Evolutionary conservation across 176 grass and related monocot species (phyloP).

Genomic region (Cymbopogon citratus): DNA sequence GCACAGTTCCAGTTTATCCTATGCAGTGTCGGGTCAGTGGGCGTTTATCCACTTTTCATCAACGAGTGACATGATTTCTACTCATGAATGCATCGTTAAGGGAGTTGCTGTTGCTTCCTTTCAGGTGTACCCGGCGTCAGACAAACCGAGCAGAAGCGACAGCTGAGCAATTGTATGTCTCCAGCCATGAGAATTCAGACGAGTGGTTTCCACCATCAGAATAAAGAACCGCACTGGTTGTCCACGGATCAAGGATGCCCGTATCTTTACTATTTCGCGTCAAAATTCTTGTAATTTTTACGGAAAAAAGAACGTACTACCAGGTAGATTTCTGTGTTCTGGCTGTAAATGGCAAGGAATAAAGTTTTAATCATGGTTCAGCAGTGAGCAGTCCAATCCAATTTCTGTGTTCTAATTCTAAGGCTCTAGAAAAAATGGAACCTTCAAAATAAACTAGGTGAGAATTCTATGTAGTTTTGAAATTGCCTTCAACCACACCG

Average conservation of each 20-base stretch:
- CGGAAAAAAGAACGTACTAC: neutral
- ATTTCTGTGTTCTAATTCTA: neutral
- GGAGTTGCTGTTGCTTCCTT: neutral
- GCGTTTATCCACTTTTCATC: neutral
- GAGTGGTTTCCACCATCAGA: neutral
- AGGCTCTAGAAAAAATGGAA: neutral
- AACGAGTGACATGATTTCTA: no score
- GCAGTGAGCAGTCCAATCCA: neutral
- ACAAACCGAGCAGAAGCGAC: slow-evolving; percentile 73
- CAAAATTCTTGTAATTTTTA: neutral
- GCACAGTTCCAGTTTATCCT: neutral
- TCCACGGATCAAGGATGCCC: neutral
- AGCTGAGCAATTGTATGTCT: slow-evolving; percentile 20
- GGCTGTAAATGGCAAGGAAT: neutral
- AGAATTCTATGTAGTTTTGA: neutral
- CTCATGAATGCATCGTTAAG: neutral
- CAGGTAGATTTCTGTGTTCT: neutral
- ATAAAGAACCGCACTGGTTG: neutral
- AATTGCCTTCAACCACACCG: neutral
- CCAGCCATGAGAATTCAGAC: neutral
- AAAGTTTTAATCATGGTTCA: neutral
- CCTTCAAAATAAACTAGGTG: neutral
- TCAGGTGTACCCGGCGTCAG: slow-evolving; percentile 52
- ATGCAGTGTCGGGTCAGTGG: neutral
- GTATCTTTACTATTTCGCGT: neutral